Percentiles rank a stretch among this genome's conserved stretches.
These are phyloP conservation scores for Laguncularia racemosa DNA, from an alignment of 345 rosid genomes.

Conservation along the genomic window DNA sequence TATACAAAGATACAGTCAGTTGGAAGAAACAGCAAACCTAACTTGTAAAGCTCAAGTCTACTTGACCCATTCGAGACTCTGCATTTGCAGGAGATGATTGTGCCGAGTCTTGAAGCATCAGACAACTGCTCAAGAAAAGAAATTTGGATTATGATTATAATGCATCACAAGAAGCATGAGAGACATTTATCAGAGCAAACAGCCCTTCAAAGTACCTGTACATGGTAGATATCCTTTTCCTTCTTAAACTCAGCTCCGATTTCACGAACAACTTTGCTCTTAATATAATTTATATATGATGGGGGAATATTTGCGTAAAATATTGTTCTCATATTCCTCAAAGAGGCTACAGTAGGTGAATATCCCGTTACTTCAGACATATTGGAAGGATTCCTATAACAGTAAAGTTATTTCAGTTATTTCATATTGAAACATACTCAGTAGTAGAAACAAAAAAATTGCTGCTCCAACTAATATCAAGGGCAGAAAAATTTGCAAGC, in stretches of 20 bases:
- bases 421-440: neutral
- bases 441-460: neutral
- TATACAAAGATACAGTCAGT: neutral
- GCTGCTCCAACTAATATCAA: neutral
- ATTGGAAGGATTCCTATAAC: constrained; percentile 9
- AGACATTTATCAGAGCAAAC: neutral
- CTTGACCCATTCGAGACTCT: constrained; percentile 25
- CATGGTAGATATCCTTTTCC: constrained; percentile 42
- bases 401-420: neutral
- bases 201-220: constrained; percentile 33
- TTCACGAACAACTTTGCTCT: constrained; percentile 23
- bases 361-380: constrained; percentile 1
- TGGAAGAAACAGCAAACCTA: constrained; percentile 7
- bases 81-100: constrained; percentile 51
- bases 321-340: constrained; percentile 18
- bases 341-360: constrained; percentile 14
- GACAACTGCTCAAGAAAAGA: constrained; percentile 32
- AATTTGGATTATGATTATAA: neutral
- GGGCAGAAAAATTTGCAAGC: neutral
- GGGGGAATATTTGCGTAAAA: constrained; percentile 37
- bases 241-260: constrained; percentile 26
- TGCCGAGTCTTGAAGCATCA: constrained; percentile 12
- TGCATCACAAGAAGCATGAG: neutral
- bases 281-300: constrained; percentile 25
- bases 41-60: constrained; percentile 47